Percentiles rank a stretch among this genome's conserved stretches.
Conservation (phyloP, 2,329 filamentous ascomycete genomes). For the Periconia macrospinosa region DNA sequence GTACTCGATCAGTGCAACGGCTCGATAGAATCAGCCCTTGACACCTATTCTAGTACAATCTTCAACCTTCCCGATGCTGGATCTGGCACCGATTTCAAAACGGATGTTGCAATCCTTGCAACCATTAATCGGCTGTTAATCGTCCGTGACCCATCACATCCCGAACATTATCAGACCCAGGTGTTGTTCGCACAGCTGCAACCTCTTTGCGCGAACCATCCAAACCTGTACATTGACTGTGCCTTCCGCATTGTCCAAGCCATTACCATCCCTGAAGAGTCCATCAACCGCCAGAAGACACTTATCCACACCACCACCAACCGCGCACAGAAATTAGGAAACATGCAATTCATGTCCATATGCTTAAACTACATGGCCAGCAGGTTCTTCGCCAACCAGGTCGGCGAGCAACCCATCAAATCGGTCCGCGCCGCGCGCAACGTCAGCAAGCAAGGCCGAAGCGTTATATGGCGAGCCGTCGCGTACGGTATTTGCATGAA, state of each 20-base stretch:
- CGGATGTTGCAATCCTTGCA: conserved; percentile 51
- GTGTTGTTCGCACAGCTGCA: conserved; percentile 67
- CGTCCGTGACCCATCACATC: conserved; percentile 41
- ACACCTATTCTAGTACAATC: conserved; percentile 63
- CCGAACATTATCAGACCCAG: conserved; percentile 57
- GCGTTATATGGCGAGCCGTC: conserved; percentile 34
- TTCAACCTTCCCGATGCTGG: conserved; percentile 55
- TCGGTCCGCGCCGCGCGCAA: conserved; percentile 42
- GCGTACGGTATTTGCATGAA: conserved; percentile 33
- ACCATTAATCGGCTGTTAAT: conserved; percentile 54
- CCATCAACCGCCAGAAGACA: conserved; percentile 77
- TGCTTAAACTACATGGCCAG: conserved; percentile 83
- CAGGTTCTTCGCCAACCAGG: conserved; percentile 78
- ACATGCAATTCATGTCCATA: conserved; percentile 80
- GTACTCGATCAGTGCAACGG: conserved; percentile 78
- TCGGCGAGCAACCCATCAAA: conserved; percentile 63
- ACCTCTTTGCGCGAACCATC: conserved; percentile 67
- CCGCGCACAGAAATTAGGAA: conserved; percentile 68
- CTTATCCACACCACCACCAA: conserved; percentile 61
- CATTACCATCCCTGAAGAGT: conserved; percentile 56
- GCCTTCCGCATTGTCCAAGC: conserved; percentile 78
- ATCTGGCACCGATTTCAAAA: conserved; percentile 26
- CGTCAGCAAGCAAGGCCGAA: conserved; percentile 25
- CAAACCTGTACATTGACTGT: conserved; percentile 74
- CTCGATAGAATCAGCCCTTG: conserved; percentile 67